Conservation (phyloP, 495 filamentous ascomycete species). For the Glonium stellatum region DNA sequence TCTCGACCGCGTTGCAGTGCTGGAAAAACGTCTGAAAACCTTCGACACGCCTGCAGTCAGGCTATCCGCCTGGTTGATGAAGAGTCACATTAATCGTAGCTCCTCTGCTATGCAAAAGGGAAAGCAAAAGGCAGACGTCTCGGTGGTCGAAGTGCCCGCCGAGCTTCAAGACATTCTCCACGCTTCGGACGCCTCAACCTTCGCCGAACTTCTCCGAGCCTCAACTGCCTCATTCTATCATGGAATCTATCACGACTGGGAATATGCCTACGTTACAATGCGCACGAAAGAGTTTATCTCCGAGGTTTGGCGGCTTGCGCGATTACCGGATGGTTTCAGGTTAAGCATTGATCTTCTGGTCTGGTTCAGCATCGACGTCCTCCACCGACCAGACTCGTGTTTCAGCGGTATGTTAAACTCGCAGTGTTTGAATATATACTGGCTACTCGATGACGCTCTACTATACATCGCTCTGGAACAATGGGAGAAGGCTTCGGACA, state of each 20-base stretch:
- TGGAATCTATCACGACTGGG: not conserved
- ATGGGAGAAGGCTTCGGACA: not conserved
- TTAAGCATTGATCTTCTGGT: not conserved
- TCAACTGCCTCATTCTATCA: not conserved
- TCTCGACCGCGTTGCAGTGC: no score
- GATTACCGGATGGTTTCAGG: not conserved
- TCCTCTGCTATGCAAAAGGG: no score
- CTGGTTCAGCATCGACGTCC: not conserved
- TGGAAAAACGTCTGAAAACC: no score
- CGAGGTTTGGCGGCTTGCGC: not conserved
- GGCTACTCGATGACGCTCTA: not conserved
- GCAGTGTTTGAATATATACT: conserved; percentile 1
- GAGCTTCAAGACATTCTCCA: not conserved
- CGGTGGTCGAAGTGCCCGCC: not conserved
- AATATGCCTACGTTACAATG: not conserved
- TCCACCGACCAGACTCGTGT: not conserved
- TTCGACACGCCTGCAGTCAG: no score
- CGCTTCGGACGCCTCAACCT: not conserved
- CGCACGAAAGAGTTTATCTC: not conserved
- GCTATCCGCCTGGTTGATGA: no score
- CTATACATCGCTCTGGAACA: conserved; percentile 1
- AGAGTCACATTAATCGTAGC: no score
- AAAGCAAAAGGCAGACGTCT: not conserved
- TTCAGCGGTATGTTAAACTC: not conserved
- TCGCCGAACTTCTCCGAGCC: not conserved